These are phyloP conservation scores for Hansenula lynferdii DNA, from an alignment of 1,139 yeast species.

Conservation along the genomic window DNA sequence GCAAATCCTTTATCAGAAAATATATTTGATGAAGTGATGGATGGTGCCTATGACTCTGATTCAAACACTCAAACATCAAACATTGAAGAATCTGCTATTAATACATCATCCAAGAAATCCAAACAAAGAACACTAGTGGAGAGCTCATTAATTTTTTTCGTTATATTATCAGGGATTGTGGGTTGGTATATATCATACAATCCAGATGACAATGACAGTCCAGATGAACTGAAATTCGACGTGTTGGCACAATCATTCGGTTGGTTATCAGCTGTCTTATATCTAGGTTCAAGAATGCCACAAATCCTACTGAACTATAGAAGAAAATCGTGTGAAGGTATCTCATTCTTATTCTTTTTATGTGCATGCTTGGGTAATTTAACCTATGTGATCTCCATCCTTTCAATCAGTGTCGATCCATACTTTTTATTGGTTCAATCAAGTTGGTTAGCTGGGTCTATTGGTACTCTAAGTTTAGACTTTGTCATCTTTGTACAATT, in stretches of 20 bases:
- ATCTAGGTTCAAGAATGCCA: constrained; percentile 85
- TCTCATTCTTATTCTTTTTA: constrained; percentile 83
- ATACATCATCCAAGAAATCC: constrained; percentile 6
- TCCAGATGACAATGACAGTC: constrained; percentile 23
- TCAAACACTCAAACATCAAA: constrained; percentile 3
- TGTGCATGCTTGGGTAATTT: constrained; percentile 92
- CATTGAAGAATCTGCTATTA: background rate
- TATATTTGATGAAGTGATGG: constrained; percentile 49
- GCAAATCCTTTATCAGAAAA: constrained; percentile 81
- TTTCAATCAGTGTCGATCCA: constrained; percentile 67
- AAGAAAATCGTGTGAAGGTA: constrained; percentile 90
- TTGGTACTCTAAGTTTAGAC: constrained; percentile 84
- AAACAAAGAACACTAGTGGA: constrained; percentile 33
- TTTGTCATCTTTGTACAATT: constrained; percentile 84
- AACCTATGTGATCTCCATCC: constrained; percentile 81
- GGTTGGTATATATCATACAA: constrained; percentile 77
- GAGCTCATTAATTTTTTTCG: constrained; percentile 59
- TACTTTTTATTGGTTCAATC: constrained; percentile 74
- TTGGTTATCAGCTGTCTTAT: constrained; percentile 83
- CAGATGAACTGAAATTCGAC: constrained; percentile 51
- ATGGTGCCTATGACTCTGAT: constrained; percentile 18
- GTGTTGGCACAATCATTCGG: constrained; percentile 85
- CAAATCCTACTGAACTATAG: constrained; percentile 79
- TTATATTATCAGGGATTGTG: constrained; percentile 70
- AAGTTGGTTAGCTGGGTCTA: constrained; percentile 90